Base-by-base conservation (phyloP, 257 asterid species). In the Jacaranda copaia region DNA sequence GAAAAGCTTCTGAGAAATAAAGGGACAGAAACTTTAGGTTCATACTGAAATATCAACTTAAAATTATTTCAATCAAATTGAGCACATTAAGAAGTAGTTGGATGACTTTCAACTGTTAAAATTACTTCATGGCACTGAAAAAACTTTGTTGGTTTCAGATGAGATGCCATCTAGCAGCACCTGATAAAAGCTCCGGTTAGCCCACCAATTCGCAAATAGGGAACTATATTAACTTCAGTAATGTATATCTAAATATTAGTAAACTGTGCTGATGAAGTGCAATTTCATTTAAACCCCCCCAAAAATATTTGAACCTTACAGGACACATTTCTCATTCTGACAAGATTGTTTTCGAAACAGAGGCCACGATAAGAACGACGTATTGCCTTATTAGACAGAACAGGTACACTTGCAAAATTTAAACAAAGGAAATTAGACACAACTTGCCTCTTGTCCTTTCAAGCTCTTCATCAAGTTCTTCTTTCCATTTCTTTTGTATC, bases 391-490 rank as follows among this genome's bases (percentile, higher is more conserved):
- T 51, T 45, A 60, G 70, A 20, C 68, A 36, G 49, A 64, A 55
- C 39, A n/a, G 38, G 7, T 13, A 51, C 46, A 52, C 53, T 71
- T 74, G 68, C 68, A 20, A 58, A 63, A 45, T 43, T 19, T 45
- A 72, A 55, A 19, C 25, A 70, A 32, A 73, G 67, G 25, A 81
- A 68, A 74, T 40, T 52, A 70, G 16, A 76, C 8, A 67, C 46
- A 76, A 86, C 90, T 87, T 83, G 87, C 98, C 99, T 96, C 98
- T 83, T 14, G 86, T 88, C 79, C 95, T 87, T 75, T 90, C 94
- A 19, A 96, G 92, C 85, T 96, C 99, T 83, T 93, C 93, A 70
- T 82, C 97, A 75, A 96, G 99, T 86, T 96, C 99, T 88, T 90
- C 97, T 85, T 96, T 92, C 99, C 99, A 96, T 85, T 87, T 90